Conservation (phyloP, 495 filamentous ascomycete species). For the Xylaria telfairii region DNA sequence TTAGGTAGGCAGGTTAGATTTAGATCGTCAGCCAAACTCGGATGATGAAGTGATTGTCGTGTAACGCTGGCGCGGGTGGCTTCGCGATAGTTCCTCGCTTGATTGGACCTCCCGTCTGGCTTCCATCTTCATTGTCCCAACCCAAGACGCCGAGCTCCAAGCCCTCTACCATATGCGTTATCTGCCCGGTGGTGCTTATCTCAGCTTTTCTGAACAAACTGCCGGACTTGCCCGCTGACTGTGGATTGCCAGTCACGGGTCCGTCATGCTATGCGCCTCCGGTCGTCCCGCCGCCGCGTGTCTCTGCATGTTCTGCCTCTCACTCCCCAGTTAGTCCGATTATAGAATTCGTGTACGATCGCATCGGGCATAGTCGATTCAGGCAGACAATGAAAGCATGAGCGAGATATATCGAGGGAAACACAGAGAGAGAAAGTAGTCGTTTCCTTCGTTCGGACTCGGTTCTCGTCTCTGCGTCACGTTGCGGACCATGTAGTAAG, state of each 20-base stretch:
- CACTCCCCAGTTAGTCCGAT: background rate
- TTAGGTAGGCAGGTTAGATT: too few species aligned
- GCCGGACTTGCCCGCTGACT: too few species aligned
- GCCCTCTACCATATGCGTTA: too few species aligned
- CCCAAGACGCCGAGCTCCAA: too few species aligned
- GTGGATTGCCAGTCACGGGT: too few species aligned
- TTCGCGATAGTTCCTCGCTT: background rate
- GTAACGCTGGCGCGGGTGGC: background rate
- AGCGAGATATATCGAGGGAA: background rate
- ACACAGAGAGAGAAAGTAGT: background rate
- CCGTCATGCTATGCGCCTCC: too few species aligned
- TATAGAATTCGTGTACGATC: background rate
- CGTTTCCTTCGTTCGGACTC: background rate
- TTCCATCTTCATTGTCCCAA: too few species aligned
- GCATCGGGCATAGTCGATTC: background rate
- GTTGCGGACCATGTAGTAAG: background rate
- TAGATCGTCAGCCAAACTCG: background rate
- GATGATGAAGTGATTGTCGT: background rate
- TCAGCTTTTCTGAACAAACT: background rate
- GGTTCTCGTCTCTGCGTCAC: constrained; percentile 1
- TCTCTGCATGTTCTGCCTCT: background rate
- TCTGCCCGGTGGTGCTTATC: background rate
- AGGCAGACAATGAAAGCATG: background rate
- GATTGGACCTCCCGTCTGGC: background rate
- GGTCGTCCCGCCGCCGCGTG: background rate